These are phyloP conservation scores for Kondoa subrosea DNA, from an alignment of 768 basidiomycete species.

Conservation along the genomic window DNA sequence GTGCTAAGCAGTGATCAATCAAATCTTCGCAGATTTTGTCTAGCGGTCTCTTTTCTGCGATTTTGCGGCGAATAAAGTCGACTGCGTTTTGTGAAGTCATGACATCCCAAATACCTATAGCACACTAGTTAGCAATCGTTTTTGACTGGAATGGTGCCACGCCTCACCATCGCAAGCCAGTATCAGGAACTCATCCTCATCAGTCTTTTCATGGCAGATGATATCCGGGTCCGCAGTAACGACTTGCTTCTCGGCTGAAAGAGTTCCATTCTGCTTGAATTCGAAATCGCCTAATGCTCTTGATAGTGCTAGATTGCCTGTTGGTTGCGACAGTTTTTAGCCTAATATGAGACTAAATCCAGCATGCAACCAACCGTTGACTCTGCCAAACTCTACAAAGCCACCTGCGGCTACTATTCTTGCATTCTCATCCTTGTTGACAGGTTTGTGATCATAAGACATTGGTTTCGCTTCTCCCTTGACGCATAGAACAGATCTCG, in stretches of 20 bases:
- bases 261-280: conserved; percentile 79
- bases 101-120: conserved; percentile 95
- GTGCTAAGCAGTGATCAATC: conserved; percentile 83
- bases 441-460: conserved; percentile 91
- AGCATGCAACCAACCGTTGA: conserved; percentile 73
- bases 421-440: conserved; percentile 64
- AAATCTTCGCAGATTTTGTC: conserved; percentile 72
- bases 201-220: conserved; percentile 56
- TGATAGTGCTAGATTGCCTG: conserved; percentile 88
- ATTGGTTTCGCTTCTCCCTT: conserved; percentile 74
- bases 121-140: background rate
- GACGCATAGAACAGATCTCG: conserved; percentile 66
- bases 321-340: background rate
- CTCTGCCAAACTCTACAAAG: conserved; percentile 87
- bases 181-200: conserved; percentile 92
- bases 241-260: conserved; percentile 74
- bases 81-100: conserved; percentile 79
- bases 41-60: conserved; percentile 62
- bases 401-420: conserved; percentile 84
- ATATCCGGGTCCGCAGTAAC: conserved; percentile 92
- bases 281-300: conserved; percentile 95
- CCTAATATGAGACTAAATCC: conserved; percentile 21
- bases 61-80: conserved; percentile 64
- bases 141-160: background rate
- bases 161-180: conserved; percentile 82